Base-by-base conservation (phyloP, 2,329 filamentous ascomycete genomes). In the Fusarium coicis region DNA sequence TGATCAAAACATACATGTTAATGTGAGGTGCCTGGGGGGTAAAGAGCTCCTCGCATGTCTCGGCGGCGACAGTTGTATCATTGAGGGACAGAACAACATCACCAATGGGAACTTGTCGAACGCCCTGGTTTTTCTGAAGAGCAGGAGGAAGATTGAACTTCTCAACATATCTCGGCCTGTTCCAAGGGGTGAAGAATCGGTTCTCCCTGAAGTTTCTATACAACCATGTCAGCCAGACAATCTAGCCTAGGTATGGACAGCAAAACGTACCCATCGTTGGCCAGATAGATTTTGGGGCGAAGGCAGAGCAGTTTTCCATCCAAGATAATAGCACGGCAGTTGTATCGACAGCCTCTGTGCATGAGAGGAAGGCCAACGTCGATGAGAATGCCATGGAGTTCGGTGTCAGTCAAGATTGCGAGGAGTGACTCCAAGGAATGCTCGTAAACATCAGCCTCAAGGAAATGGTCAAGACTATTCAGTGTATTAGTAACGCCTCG, bases 291-390 rank as follows among this genome's bases (percentile, higher is more conserved):
- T 81, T 94, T 95, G 0, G 92, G 92, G 16, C 93, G 85, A 64
- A 96, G 92, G 66, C 92, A 84, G 23, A 95, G 82, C 26, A 95
- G 91, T 81, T 91, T 90, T 56, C 89, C 87, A 74, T 95, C 88
- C 7, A 80, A 77, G 55, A 80, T 79, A 5, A 84, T 72, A 19
- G 80, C 78, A 19, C 83, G 76, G 56, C 78, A 80, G 68, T 85
- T 85, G 74, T 83, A 85, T n/a, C 68, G 53, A 46, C 66, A 70
- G 2, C 70, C 66, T 18, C 82, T 75, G 62, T 84, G 82, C 56
- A 90, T 85, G 68, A 78, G 90, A 19, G 79, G 79, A 26, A 81
- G 66, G 26, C 81, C 81, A 18, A 83, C 65, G 47, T 82, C 81
- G 23, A 83, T 73, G 18, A 83, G 72, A 37, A 79, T 79, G 2